Evolutionary conservation across 2,329 filamentous ascomycete species (phyloP).

Genomic region (Hypoxylon sp.): DNA sequence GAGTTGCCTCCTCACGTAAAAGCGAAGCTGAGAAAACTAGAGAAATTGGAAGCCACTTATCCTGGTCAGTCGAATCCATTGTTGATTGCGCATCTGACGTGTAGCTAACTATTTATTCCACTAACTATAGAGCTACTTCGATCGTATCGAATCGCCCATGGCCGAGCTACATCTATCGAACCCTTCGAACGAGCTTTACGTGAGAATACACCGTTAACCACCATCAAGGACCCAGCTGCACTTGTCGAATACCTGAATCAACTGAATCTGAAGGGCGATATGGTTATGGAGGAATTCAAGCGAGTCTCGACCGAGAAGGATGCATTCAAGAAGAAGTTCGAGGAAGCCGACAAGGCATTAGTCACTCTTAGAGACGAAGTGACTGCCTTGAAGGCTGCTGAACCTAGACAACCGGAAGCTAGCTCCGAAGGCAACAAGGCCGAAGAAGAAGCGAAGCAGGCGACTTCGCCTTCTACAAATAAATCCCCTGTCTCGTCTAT

Average conservation of each 20-base stretch:
- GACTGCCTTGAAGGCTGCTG: conserved; percentile 54
- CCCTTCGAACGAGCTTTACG: conserved; percentile 90
- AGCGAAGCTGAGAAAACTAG: conserved; percentile 81
- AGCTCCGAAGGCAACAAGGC: conserved; percentile 45
- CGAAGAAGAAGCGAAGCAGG: conserved; percentile 38
- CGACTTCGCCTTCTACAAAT: conserved; percentile 42
- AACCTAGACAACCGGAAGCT: conserved; percentile 34
- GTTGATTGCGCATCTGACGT: neutral
- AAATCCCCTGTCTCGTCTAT: conserved; percentile 60
- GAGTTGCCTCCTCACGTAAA: conserved; percentile 79
- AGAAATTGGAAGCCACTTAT: conserved; percentile 88
- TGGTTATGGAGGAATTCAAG: conserved; percentile 94
- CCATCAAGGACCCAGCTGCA: conserved; percentile 84
- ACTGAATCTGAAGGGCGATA: conserved; percentile 83
- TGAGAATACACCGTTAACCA: conserved; percentile 90
- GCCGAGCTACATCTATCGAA: conserved; percentile 85
- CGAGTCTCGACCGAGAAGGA: conserved; percentile 84
- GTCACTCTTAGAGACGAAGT: conserved; percentile 71
- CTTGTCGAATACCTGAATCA: conserved; percentile 91
- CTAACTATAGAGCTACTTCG: conserved; percentile 75
- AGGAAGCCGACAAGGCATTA: conserved; percentile 71
- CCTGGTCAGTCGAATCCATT: conserved; percentile 70
- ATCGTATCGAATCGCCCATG: conserved; percentile 91
- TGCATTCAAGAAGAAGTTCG: conserved; percentile 77
- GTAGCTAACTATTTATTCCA: conserved; percentile 16